phyloP scores from a whole-genome alignment of 1,284 basidiomycete species.

The Waitea zeae region DNA sequence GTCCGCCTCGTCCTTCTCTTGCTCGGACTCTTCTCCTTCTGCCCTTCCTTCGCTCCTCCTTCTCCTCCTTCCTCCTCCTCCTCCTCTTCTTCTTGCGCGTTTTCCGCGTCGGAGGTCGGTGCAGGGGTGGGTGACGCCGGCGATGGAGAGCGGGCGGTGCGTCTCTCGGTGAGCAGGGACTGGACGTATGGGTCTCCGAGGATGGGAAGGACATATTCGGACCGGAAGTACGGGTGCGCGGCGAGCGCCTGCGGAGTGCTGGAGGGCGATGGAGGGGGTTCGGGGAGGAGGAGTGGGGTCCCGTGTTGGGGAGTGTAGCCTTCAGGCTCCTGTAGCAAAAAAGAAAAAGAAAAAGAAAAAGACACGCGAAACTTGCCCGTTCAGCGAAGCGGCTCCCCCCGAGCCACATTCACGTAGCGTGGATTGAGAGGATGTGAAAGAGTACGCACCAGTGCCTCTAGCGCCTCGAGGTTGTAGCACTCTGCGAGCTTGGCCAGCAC shows the following conservation, averaged over 20 bases:
- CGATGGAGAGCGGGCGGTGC: constrained; percentile 23
- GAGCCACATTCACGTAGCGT: too few species aligned
- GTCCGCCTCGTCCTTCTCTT: too few species aligned
- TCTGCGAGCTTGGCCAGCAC: constrained; percentile 60
- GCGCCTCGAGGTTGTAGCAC: constrained; percentile 61
- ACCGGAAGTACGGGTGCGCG: constrained; percentile 49
- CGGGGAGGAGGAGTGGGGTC: constrained; percentile 25
- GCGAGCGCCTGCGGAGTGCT: too few species aligned
- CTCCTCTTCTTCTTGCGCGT: constrained; percentile 47
- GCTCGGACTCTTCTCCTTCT: too few species aligned
- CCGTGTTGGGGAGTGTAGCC: constrained; percentile 33
- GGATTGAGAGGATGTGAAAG: constrained; percentile 5
- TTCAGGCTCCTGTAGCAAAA: constrained; percentile 46
- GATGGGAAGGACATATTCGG: constrained; percentile 44
- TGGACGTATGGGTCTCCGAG: constrained; percentile 37
- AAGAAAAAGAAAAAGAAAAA: constrained; percentile 4
- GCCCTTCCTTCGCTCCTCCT: too few species aligned
- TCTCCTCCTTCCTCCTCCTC: constrained; percentile 25
- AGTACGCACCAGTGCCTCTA: constrained; percentile 46
- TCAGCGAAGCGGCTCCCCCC: too few species aligned
- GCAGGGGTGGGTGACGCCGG: constrained; percentile 27
- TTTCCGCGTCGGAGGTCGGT: constrained; percentile 56
- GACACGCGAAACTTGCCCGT: too few species aligned
- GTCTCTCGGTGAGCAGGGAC: constrained; percentile 24
- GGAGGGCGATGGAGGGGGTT: constrained; percentile 47